Base-by-base conservation (phyloP, 2,329 filamentous ascomycete species). In the Grosmannia clavigera region DNA sequence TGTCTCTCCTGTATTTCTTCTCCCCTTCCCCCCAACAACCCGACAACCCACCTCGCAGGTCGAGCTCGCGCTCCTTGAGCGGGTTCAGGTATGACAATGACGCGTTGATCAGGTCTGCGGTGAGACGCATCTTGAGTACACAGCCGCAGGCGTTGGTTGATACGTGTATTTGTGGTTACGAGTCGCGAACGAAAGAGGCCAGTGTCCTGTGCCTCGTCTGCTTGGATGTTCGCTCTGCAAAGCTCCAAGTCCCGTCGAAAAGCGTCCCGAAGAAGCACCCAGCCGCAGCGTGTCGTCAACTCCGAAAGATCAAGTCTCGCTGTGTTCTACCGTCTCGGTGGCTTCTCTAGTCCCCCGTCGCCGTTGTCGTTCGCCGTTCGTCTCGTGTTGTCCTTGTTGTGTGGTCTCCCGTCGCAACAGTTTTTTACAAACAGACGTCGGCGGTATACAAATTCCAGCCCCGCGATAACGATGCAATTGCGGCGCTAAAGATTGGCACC, bases 81-180 rank as follows among this genome's bases (percentile, higher is more conserved):
- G 92, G 92, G 77, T 97, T 99, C 76, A 97, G 88, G 81, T 96
- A 99, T 74, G 92, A 96, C 67, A 96, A 87, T 72, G 94, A 96
- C 75, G 84, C 86, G 75, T 90, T 84, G 77, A 99, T 95, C 70
- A 97, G 85, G 75, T 97, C 94, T 67, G 90, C 86, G 65, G 92
- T 96, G 77, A 99, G 85, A 81, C 92, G 87, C 94, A 99, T 97
- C 66, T 71, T 77, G 73, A 67, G 16, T n/a, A 3, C 16, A 22
- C 14, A 35, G 16, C n/a, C 9, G 3, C n/a, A 25, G 46, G n/a
- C 22, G 11, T 4, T 5, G 50, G 22, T 48, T 11, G 40, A 33
- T 31, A 5, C 48, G n/a, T 5, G n/a, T 11, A 35, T 3, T 27
- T n/a, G n/a, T 19, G 10, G 53, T 25, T 3, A 29, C 2, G 22